These are phyloP conservation scores for Calonectria fujianensis DNA, from an alignment of 2,329 filamentous ascomycete genomes.

Conservation along the genomic window DNA sequence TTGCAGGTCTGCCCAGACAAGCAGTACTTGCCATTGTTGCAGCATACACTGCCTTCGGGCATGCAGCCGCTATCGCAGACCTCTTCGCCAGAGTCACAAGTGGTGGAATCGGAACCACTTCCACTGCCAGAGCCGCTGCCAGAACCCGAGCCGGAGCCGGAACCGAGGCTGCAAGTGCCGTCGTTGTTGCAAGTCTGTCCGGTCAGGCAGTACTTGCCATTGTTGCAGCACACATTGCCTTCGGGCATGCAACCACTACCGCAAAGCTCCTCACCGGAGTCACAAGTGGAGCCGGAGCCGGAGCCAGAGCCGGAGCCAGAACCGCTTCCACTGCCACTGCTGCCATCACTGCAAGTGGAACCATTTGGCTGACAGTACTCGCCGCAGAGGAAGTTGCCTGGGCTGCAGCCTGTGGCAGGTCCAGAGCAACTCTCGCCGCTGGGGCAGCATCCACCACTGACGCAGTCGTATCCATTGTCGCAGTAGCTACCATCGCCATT, in stretches of 20 bases:
- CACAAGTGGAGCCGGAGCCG: conserved; percentile 44
- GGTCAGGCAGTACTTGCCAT: conserved; percentile 56
- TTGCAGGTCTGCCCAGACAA: conserved; percentile 53
- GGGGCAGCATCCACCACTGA: conserved; percentile 57
- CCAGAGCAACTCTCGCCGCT: conserved; percentile 58
- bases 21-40: conserved; percentile 57
- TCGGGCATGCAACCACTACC: conserved; percentile 54
- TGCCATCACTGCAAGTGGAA: conserved; percentile 56
- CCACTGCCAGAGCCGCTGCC: conserved; percentile 45
- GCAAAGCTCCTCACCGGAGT: conserved; percentile 48
- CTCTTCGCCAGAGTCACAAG: conserved; percentile 44
- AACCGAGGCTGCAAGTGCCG: conserved; percentile 50
- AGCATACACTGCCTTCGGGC: conserved; percentile 55
- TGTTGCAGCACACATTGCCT: conserved; percentile 53
- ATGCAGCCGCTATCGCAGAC: conserved; percentile 54
- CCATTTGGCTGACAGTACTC: conserved; percentile 57
- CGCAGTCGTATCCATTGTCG: conserved; percentile 56
- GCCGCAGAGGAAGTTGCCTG: conserved; percentile 53
- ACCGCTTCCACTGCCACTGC: conserved; percentile 46
- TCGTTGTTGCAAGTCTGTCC: conserved; percentile 51
- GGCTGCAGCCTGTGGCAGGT: conserved; percentile 51
- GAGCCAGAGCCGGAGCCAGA: conserved; percentile 45
- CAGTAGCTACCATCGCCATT: conserved; percentile 57
- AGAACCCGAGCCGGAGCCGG: conserved; percentile 40
- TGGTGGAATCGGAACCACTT: conserved; percentile 43